Conservation (phyloP, 352 stramenopile species). For the Pythium aristosporum region DNA sequence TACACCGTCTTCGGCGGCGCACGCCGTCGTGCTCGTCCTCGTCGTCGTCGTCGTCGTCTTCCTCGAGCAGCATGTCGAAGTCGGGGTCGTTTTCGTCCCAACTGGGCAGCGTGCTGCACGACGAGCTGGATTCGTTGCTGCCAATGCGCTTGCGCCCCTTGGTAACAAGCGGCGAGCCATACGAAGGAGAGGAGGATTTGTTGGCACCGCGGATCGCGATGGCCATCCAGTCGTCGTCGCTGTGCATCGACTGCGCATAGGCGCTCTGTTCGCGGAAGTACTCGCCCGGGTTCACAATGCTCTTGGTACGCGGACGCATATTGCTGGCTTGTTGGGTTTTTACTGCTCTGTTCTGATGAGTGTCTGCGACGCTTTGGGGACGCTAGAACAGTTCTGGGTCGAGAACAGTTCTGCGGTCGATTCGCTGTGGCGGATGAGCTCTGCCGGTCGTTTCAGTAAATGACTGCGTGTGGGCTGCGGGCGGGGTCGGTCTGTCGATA, state of each 20-base stretch:
- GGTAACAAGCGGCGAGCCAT: conserved; percentile 32
- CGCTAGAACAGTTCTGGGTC: background rate
- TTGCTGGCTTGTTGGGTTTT: conserved; percentile 9
- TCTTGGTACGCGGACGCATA: conserved; percentile 75
- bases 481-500: conserved; percentile 6
- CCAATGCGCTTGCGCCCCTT: conserved; percentile 37
- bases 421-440: conserved; percentile 11
- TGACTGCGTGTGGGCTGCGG: background rate
- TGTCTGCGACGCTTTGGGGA: conserved; percentile 4
- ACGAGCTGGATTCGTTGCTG: conserved; percentile 32
- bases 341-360: conserved; percentile 6
- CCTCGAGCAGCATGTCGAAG: conserved; percentile 37
- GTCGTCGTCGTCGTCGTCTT: conserved; percentile 59
- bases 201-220: conserved; percentile 34
- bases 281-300: conserved; percentile 65
- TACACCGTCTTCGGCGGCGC: conserved; percentile 57
- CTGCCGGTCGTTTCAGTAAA: conserved; percentile 26
- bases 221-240: conserved; percentile 50
- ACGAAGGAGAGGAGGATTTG: background rate
- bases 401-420: background rate
- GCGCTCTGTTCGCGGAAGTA: conserved; percentile 61
- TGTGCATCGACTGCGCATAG: conserved; percentile 36
- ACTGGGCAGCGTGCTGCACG: conserved; percentile 46
- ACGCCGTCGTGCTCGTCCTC: conserved; percentile 36
- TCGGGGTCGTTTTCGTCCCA: conserved; percentile 41